phyloP scores from a whole-genome alignment of 2,329 filamentous ascomycete genomes.

The Diplodia sapinea region DNA sequence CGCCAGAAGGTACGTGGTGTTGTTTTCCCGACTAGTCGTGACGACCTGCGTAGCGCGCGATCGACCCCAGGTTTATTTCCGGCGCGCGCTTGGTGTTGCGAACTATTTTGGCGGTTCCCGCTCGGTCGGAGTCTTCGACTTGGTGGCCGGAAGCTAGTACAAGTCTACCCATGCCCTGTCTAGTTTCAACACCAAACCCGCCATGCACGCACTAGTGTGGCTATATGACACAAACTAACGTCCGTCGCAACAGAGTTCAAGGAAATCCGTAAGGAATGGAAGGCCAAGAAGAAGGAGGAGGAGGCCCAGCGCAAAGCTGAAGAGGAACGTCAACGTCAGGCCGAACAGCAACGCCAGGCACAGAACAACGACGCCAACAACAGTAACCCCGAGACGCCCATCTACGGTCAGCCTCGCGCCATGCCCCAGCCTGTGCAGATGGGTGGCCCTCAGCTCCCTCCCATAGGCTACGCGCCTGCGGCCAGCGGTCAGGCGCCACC shows the following conservation, averaged over 20 bases:
- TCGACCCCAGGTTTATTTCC: slow-evolving; percentile 32
- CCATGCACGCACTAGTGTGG: slow-evolving; percentile 32
- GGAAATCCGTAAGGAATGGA: slow-evolving; percentile 99
- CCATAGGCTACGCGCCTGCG: slow-evolving; percentile 59
- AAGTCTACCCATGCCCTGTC: slow-evolving; percentile 46
- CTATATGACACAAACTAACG: slow-evolving; percentile 44
- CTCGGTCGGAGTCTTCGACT: slow-evolving; percentile 53
- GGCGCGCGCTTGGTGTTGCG: slow-evolving; percentile 42
- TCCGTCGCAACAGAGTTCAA: slow-evolving; percentile 78
- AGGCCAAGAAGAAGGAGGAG: slow-evolving; percentile 98
- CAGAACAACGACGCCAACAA: slow-evolving; percentile 62
- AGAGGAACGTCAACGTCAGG: slow-evolving; percentile 79
- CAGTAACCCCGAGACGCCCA: slow-evolving; percentile 47
- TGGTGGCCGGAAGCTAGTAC: slow-evolving; percentile 51
- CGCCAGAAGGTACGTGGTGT: slow-evolving; percentile 85
- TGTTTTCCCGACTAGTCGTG: slow-evolving; percentile 34
- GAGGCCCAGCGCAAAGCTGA: slow-evolving; percentile 87
- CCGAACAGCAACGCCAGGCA: slow-evolving; percentile 56
- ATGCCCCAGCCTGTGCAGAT: slow-evolving; percentile 54
- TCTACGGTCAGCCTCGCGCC: slow-evolving; percentile 53
- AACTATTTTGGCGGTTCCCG: slow-evolving; percentile 59
- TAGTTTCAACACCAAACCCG: slow-evolving; percentile 38
- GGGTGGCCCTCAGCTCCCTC: slow-evolving; percentile 56
- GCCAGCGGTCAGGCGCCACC: slow-evolving; percentile 50
- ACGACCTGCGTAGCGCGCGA: slow-evolving; percentile 29